phyloP scores from a whole-genome alignment of 2,329 filamentous ascomycete species.

The Didymella keratinophila region DNA sequence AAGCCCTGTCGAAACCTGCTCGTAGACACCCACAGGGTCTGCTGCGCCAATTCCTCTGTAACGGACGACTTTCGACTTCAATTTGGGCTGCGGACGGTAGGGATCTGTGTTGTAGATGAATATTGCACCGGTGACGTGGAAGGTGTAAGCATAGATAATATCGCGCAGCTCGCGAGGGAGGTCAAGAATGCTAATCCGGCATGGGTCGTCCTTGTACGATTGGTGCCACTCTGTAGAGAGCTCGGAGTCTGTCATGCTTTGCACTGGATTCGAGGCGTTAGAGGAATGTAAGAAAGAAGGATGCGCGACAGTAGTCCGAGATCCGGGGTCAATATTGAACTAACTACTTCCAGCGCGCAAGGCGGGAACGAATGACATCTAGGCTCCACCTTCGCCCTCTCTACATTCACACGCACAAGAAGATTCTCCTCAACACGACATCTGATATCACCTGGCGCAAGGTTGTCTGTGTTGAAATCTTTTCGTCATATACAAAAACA shows the following conservation, averaged over 20 bases:
- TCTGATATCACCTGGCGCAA: too few relatives aligned
- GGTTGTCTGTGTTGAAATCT: not conserved
- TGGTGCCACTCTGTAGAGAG: slow-evolving; percentile 29
- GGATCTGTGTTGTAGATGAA: slow-evolving; percentile 37
- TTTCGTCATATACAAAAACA: slow-evolving; percentile 1
- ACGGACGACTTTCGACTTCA: slow-evolving; percentile 32
- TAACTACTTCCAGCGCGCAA: slow-evolving; percentile 9
- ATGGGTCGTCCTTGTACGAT: slow-evolving; percentile 28
- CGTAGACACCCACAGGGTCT: slow-evolving; percentile 32
- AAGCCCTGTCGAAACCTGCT: slow-evolving; percentile 30
- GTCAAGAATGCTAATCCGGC: slow-evolving; percentile 37
- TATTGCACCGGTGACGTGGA: slow-evolving; percentile 37
- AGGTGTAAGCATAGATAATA: slow-evolving; percentile 34
- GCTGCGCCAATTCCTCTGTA: slow-evolving; percentile 33
- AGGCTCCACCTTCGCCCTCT: slow-evolving; percentile 5
- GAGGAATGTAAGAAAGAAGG: not conserved
- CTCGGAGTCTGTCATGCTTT: slow-evolving; percentile 1
- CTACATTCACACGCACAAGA: not conserved
- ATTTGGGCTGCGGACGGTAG: slow-evolving; percentile 17
- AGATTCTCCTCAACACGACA: too few relatives aligned
- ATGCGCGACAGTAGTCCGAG: not conserved
- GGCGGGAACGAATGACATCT: slow-evolving; percentile 1
- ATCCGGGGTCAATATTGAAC: slow-evolving; percentile 9
- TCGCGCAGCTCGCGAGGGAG: slow-evolving; percentile 45
- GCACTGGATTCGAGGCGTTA: not conserved